Percentiles rank a stretch among this genome's conserved stretches.
Evolutionary conservation across 2,329 filamentous ascomycete genomes (phyloP).

Genomic region (Bipolaris cookei): DNA sequence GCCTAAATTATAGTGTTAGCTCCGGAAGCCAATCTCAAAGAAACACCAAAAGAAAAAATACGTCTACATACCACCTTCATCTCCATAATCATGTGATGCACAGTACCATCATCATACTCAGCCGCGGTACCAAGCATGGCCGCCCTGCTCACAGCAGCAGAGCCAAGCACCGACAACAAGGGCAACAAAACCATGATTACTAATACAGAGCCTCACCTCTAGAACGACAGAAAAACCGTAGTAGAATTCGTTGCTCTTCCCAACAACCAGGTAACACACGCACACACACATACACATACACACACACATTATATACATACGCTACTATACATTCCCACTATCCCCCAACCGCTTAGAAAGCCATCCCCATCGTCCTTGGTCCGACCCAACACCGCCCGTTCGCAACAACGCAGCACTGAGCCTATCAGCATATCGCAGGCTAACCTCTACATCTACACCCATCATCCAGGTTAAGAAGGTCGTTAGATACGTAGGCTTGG

Average conservation of each 20-base stretch:
- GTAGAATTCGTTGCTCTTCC: neutral
- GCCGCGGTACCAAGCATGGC: constrained; percentile 34
- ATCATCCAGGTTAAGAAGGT: constrained; percentile 18
- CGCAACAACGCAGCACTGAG: too few species aligned
- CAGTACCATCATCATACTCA: constrained; percentile 44
- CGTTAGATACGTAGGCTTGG: constrained; percentile 10
- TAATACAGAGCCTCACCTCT: neutral
- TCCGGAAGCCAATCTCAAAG: neutral
- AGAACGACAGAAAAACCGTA: neutral
- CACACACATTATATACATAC: constrained; percentile 1
- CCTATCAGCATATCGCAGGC: too few species aligned
- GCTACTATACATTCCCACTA: neutral
- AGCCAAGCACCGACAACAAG: constrained; percentile 23
- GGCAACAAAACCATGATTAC: constrained; percentile 23
- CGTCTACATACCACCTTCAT: constrained; percentile 37
- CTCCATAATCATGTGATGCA: constrained; percentile 45
- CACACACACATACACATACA: neutral
- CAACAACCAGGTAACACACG: neutral
- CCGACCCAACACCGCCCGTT: too few species aligned
- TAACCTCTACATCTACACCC: neutral
- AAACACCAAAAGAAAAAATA: neutral
- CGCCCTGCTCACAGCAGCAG: constrained; percentile 28
- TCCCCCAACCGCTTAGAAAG: neutral
- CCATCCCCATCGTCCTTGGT: too few species aligned
- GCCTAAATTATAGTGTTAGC: constrained; percentile 21